A percentile compares a stretch with the other conserved stretches of the same genome.
Conservation (phyloP, 2,329 filamentous ascomycete genomes). For the Ilyonectria mors-panacis region DNA sequence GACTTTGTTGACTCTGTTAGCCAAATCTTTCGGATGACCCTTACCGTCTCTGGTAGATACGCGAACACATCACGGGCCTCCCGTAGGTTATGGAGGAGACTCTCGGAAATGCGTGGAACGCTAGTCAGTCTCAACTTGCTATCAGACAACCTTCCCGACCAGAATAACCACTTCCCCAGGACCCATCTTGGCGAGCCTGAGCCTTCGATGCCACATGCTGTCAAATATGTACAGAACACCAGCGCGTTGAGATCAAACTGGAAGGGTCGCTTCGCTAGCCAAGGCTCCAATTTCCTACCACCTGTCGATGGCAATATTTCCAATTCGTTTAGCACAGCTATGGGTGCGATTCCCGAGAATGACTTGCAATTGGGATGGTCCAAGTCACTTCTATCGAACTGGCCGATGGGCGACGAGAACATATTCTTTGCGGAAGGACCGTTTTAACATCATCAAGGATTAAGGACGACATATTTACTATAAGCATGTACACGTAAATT, state of each 20-base stretch:
- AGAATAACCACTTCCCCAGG: not conserved
- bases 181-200: not conserved
- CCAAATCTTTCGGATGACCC: constrained; percentile 6
- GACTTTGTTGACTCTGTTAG: constrained; percentile 13
- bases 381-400: not conserved
- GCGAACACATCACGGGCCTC: constrained; percentile 10
- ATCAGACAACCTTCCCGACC: not conserved
- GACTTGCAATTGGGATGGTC: not conserved
- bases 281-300: not conserved
- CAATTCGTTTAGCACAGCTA: not conserved
- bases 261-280: not conserved
- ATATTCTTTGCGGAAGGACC: not conserved
- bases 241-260: not conserved
- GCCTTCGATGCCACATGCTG: not conserved
- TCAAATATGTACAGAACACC: not conserved
- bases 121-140: not conserved
- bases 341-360: not conserved
- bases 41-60: not conserved
- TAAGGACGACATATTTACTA: not conserved
- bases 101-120: not conserved
- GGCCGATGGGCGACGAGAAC: not conserved
- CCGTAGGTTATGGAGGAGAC: not conserved
- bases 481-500: too few relatives aligned
- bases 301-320: not conserved
- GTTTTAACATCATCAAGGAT: not conserved